Evolutionary conservation across 352 stramenopile species (phyloP).

Genomic region (Phytophthora lateralis): DNA sequence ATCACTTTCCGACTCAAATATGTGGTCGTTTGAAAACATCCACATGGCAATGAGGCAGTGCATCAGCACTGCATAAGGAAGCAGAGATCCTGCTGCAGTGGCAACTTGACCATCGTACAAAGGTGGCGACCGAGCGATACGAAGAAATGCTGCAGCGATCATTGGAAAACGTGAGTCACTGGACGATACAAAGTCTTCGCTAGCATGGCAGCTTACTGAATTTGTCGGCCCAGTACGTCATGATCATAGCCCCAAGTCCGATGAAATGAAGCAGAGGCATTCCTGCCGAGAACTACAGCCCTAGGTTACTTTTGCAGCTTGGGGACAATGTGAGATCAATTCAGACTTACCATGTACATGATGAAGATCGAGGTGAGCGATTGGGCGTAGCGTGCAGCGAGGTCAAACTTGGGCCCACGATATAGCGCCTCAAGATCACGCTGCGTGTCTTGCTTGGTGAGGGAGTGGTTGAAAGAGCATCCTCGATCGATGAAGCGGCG

Average conservation of each 20-base stretch:
- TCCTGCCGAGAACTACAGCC: slow-evolving; percentile 70
- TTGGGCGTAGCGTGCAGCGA: slow-evolving; percentile 72
- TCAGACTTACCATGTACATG: slow-evolving; percentile 64
- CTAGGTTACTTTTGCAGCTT: not conserved
- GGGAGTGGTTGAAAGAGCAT: slow-evolving; percentile 64
- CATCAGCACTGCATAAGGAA: slow-evolving; percentile 78
- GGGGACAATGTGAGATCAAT: not conserved
- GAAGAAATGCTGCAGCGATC: slow-evolving; percentile 53
- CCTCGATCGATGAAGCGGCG: slow-evolving; percentile 65
- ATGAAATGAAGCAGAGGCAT: slow-evolving; percentile 84
- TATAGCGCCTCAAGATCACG: slow-evolving; percentile 82
- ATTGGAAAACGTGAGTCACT: not conserved
- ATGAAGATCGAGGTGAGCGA: slow-evolving; percentile 86
- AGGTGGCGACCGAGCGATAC: slow-evolving; percentile 68
- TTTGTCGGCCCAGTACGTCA: slow-evolving; percentile 89
- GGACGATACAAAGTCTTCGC: not conserved
- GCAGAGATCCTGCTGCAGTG: slow-evolving; percentile 51
- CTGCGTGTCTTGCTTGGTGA: slow-evolving; percentile 80
- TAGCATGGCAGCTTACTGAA: slow-evolving; percentile 56
- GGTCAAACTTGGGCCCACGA: slow-evolving; percentile 77
- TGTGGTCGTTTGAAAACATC: slow-evolving; percentile 89
- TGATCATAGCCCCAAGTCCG: slow-evolving; percentile 70
- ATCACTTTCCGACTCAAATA: slow-evolving; percentile 71
- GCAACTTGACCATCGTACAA: slow-evolving; percentile 79
- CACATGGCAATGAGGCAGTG: slow-evolving; percentile 80